phyloP scores from a whole-genome alignment of 495 filamentous ascomycete species.

The Chlorociboria aeruginascens region DNA sequence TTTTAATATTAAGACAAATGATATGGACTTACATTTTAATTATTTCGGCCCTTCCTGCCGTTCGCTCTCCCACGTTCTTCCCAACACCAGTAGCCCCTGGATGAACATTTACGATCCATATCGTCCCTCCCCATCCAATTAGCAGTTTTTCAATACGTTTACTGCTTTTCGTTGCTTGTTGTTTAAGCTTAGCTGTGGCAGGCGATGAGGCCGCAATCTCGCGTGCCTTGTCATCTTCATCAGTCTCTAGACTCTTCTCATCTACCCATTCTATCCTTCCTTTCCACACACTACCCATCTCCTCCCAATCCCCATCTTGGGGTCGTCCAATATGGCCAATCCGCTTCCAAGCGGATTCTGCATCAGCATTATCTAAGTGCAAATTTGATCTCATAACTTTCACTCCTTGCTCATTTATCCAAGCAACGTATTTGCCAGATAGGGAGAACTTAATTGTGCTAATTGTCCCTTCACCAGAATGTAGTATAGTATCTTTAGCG shows the following conservation, averaged over 20 bases:
- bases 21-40: conserved; percentile 63
- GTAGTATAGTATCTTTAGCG: conserved; percentile 79
- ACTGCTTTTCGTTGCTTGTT: conserved; percentile 29
- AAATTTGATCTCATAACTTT: conserved; percentile 93
- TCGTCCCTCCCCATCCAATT: conserved; percentile 88
- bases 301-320: conserved; percentile 70
- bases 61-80: conserved; percentile 58
- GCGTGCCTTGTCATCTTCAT: conserved; percentile 38
- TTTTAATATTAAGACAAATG: background rate
- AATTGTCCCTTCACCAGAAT: conserved; percentile 86
- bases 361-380: conserved; percentile 61
- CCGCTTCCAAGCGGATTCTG: conserved; percentile 87
- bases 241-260: conserved; percentile 55
- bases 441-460: conserved; percentile 86
- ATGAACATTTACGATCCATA: conserved; percentile 90
- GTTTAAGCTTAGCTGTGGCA: conserved; percentile 32
- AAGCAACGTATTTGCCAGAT: conserved; percentile 81
- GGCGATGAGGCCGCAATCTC: conserved; percentile 31
- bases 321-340: conserved; percentile 84
- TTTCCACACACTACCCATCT: conserved; percentile 92
- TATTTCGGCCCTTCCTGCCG: conserved; percentile 73
- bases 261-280: conserved; percentile 86
- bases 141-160: conserved; percentile 64
- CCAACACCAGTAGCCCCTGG: conserved; percentile 56
- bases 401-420: conserved; percentile 92